phyloP scores from a whole-genome alignment of 1,139 yeast species.

The Meyerozyma elateridarum region DNA sequence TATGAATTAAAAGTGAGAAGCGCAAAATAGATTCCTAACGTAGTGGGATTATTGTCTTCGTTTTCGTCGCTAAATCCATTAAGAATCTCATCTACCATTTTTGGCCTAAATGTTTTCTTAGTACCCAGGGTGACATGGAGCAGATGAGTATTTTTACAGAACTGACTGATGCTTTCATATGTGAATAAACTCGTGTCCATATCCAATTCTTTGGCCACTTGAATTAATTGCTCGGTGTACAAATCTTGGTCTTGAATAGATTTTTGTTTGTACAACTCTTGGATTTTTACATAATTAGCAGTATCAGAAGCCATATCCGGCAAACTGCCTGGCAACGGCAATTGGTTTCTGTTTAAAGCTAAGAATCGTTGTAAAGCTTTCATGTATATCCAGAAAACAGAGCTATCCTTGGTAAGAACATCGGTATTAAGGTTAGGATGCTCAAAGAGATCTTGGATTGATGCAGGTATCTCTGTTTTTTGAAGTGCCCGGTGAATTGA shows the following conservation, averaged over 20 bases:
- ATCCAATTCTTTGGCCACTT: slow-evolving; percentile 20
- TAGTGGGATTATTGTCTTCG: slow-evolving; percentile 17
- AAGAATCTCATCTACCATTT: slow-evolving; percentile 15
- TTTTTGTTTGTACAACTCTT: slow-evolving; percentile 53
- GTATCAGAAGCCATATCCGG: slow-evolving; percentile 93
- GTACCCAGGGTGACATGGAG: slow-evolving; percentile 37
- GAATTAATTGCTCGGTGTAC: slow-evolving; percentile 32
- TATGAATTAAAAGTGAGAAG: slow-evolving; percentile 28
- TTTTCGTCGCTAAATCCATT: slow-evolving; percentile 14
- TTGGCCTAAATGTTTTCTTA: slow-evolving; percentile 15
- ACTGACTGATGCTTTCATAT: slow-evolving; percentile 38
- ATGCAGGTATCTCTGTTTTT: slow-evolving; percentile 35
- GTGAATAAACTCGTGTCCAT: slow-evolving; percentile 22
- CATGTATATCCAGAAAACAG: slow-evolving; percentile 59
- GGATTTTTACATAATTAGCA: slow-evolving; percentile 52
- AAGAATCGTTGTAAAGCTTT: slow-evolving; percentile 54
- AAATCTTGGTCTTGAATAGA: slow-evolving; percentile 45
- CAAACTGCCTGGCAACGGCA: slow-evolving; percentile 71
- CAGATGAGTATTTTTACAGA: slow-evolving; percentile 55
- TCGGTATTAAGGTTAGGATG: slow-evolving; percentile 16
- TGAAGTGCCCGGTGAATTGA: slow-evolving; percentile 52
- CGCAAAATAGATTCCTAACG: slow-evolving; percentile 32
- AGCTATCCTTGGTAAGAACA: slow-evolving; percentile 14
- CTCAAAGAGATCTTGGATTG: slow-evolving; percentile 29
- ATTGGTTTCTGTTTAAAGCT: slow-evolving; percentile 25